Evolutionary conservation across 2,329 filamentous ascomycete species (phyloP).

Genomic region (Neoscytalidium dimidiatum): DNA sequence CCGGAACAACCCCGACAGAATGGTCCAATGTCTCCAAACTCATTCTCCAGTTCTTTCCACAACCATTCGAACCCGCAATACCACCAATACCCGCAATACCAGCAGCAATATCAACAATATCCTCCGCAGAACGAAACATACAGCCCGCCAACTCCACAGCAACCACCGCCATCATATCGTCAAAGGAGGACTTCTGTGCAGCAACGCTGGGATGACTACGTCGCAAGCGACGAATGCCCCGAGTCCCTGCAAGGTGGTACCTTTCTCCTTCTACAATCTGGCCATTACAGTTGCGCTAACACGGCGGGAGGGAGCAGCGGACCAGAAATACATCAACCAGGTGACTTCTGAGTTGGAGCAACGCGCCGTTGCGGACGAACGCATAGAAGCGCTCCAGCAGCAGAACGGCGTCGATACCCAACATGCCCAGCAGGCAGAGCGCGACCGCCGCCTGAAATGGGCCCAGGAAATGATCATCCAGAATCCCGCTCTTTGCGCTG

Average conservation of each 20-base stretch:
- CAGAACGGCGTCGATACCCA: neutral
- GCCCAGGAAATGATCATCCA: slow-evolving; percentile 20
- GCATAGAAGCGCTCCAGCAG: neutral
- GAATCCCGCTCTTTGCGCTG: slow-evolving; percentile 15
- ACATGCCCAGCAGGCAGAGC: slow-evolving; percentile 10
- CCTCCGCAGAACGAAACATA: neutral
- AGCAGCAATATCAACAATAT: neutral
- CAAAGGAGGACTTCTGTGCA: slow-evolving; percentile 13
- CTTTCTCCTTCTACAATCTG: neutral
- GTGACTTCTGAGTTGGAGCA: slow-evolving; percentile 14
- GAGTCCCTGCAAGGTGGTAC: slow-evolving; percentile 16
- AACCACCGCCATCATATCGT: neutral
- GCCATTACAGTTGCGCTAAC: no score
- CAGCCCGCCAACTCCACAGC: neutral
- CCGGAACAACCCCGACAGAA: neutral
- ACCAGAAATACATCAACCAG: slow-evolving; percentile 8
- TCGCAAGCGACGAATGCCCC: slow-evolving; percentile 15
- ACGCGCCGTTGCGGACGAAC: slow-evolving; percentile 11
- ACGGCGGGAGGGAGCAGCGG: neutral
- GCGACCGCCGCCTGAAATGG: slow-evolving; percentile 18
- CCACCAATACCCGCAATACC: neutral
- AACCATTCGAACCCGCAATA: neutral
- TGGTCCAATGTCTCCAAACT: neutral
- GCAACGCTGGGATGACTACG: slow-evolving; percentile 18
- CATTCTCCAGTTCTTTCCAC: slow-evolving; percentile 7